These are phyloP conservation scores for Russula abietina DNA, from an alignment of 768 basidiomycete species.

Conservation along the genomic window DNA sequence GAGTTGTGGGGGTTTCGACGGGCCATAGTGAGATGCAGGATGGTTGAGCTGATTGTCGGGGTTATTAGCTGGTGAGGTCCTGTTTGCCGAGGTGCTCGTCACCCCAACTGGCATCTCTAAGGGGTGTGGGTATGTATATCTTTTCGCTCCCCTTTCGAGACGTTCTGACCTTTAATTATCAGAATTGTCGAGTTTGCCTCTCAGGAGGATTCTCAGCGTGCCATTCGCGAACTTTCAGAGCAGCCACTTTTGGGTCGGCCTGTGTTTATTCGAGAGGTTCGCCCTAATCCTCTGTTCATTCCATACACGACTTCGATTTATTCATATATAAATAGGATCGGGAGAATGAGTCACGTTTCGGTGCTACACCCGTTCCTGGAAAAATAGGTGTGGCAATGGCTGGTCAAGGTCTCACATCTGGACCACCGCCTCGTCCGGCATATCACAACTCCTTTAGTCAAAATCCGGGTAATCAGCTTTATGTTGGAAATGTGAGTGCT, in stretches of 20 bases:
- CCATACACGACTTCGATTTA: conserved; percentile 8
- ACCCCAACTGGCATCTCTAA: conserved; percentile 97
- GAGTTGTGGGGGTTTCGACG: conserved; percentile 30
- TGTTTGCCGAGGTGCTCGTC: conserved; percentile 98
- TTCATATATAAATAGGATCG: conserved; percentile 65
- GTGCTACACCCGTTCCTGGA: conserved; percentile 92
- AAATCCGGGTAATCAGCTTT: conserved; percentile 88
- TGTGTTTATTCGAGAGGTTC: conserved; percentile 93
- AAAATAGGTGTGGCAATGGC: conserved; percentile 96
- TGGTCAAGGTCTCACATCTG: conserved; percentile 75
- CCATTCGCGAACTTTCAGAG: conserved; percentile 88
- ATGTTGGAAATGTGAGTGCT: conserved; percentile 77
- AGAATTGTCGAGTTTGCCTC: conserved; percentile 95
- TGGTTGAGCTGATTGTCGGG: conserved; percentile 75
- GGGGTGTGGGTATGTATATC: conserved; percentile 87
- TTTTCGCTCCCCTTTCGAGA: not conserved
- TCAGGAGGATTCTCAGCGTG: conserved; percentile 80
- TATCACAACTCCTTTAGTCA: conserved; percentile 68
- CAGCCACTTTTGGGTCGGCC: conserved; percentile 86
- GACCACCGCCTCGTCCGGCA: conserved; percentile 76
- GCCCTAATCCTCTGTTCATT: conserved; percentile 24
- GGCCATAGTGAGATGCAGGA: conserved; percentile 64
- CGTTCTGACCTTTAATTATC: conserved; percentile 22
- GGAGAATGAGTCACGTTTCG: conserved; percentile 92
- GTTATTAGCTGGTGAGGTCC: conserved; percentile 97